Evolutionary conservation across 2,329 filamentous ascomycete genomes (phyloP).

Genomic region (Colletotrichum sp.): DNA sequence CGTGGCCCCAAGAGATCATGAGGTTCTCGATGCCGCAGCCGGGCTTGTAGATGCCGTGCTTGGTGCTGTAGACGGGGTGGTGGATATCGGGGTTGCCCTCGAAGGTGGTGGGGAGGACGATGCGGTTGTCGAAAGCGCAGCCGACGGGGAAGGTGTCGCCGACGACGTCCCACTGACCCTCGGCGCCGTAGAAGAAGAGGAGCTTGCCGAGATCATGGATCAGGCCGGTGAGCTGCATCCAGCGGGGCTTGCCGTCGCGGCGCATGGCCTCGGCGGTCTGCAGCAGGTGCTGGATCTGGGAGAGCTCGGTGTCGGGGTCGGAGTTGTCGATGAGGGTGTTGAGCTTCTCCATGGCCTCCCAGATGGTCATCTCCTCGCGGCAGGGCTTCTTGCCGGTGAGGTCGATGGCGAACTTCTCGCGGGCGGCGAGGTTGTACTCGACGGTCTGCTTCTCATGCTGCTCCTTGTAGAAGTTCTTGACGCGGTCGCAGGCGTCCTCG

Average conservation of each 20-base stretch:
- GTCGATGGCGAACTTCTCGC: slow-evolving; percentile 53
- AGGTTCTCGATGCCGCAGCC: slow-evolving; percentile 86
- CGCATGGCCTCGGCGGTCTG: slow-evolving; percentile 91
- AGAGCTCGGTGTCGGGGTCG: slow-evolving; percentile 86
- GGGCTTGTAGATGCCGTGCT: slow-evolving; percentile 79
- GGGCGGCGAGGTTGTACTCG: slow-evolving; percentile 83
- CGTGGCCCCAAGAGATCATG: slow-evolving; percentile 90
- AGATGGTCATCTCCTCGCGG: slow-evolving; percentile 79
- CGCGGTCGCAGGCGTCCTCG: slow-evolving; percentile 80
- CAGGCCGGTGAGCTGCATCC: slow-evolving; percentile 81
- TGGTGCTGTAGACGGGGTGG: slow-evolving; percentile 75
- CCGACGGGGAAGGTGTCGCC: slow-evolving; percentile 85
- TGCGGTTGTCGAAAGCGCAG: slow-evolving; percentile 74
- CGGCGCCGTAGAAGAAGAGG: slow-evolving; percentile 80
- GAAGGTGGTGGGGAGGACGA: slow-evolving; percentile 85
- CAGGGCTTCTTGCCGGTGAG: slow-evolving; percentile 65
- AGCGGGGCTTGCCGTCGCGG: slow-evolving; percentile 80
- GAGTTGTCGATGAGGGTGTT: slow-evolving; percentile 91
- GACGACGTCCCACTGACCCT: slow-evolving; percentile 93
- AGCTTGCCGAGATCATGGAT: slow-evolving; percentile 84
- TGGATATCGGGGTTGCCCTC: slow-evolving; percentile 74
- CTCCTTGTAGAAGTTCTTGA: slow-evolving; percentile 85
- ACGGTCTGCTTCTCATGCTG: slow-evolving; percentile 76
- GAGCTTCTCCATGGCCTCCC: slow-evolving; percentile 92
- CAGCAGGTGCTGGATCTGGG: slow-evolving; percentile 88